Percentiles rank a stretch among this genome's conserved stretches.
These are phyloP conservation scores for Clarireedia homoeocarpa DNA, from an alignment of 2,329 filamentous ascomycete species.

Conservation along the genomic window DNA sequence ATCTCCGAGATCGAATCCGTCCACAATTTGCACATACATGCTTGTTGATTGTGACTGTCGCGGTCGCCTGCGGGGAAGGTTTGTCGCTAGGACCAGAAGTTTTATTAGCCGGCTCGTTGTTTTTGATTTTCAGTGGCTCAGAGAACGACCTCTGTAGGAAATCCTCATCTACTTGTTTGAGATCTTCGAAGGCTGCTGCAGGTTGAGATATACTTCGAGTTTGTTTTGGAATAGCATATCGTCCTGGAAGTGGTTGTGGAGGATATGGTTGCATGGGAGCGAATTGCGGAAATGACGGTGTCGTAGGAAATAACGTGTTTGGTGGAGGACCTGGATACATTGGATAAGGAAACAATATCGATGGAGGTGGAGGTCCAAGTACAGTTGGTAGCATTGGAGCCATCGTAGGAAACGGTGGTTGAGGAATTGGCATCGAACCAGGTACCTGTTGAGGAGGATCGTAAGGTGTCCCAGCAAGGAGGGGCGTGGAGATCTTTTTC, in stretches of 20 bases:
- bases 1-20: conserved; percentile 33
- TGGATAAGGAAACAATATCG: background rate
- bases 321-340: background rate
- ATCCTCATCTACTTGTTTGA: no score
- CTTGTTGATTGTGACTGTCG: conserved; percentile 26
- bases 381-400: background rate
- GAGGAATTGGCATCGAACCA: background rate
- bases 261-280: background rate
- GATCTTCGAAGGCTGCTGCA: no score
- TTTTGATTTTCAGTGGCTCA: no score
- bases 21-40: conserved; percentile 39
- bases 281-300: background rate
- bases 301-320: background rate
- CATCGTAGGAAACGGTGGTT: background rate
- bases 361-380: conserved; percentile 1
- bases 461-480: no score
- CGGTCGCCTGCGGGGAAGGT: background rate
- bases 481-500: conserved; percentile 11
- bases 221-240: background rate
- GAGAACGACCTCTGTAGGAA: no score
- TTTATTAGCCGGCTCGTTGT: no score
- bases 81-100: no score
- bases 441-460: background rate
- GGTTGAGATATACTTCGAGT: background rate
- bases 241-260: background rate